Percentiles rank a stretch among this genome's conserved stretches.
These are phyloP conservation scores for Cyclocybe aegerita DNA, from an alignment of 768 basidiomycete species.

Conservation along the genomic window DNA sequence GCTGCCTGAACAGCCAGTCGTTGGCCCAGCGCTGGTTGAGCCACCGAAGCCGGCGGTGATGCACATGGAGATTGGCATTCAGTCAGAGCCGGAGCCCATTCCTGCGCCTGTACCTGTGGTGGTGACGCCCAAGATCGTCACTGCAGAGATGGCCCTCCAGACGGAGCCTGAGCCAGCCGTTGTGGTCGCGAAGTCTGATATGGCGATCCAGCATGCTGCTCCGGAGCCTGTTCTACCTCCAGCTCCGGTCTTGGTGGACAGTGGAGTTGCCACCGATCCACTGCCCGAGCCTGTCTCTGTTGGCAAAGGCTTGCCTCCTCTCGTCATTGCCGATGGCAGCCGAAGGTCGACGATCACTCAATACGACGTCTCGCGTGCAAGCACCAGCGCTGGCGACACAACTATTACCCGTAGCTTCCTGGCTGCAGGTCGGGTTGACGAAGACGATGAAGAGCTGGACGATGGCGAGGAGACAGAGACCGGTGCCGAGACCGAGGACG, in stretches of 20 bases:
- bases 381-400: conserved; percentile 31
- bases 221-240: conserved; percentile 23
- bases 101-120: conserved; percentile 3
- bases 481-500: conserved; percentile 71
- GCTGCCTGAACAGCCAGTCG: conserved; percentile 26
- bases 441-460: conserved; percentile 29
- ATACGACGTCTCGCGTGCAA: conserved; percentile 32
- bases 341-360: conserved; percentile 51
- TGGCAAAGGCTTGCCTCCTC: conserved; percentile 20
- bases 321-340: conserved; percentile 14
- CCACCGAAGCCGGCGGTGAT: not conserved
- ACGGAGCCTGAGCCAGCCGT: conserved; percentile 43
- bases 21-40: conserved; percentile 8
- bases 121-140: conserved; percentile 16
- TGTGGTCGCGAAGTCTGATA: conserved; percentile 38
- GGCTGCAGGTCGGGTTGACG: conserved; percentile 17
- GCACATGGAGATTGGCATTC: conserved; percentile 30
- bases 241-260: conserved; percentile 28
- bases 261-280: conserved; percentile 38
- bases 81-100: conserved; percentile 26
- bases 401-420: conserved; percentile 42
- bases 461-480: conserved; percentile 65
- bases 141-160: conserved; percentile 42
- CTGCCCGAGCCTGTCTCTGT: conserved; percentile 18
- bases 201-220: conserved; percentile 48